These are phyloP conservation scores for Irpex rosettiformis DNA, from an alignment of 1,284 basidiomycete genomes.

Conservation along the genomic window DNA sequence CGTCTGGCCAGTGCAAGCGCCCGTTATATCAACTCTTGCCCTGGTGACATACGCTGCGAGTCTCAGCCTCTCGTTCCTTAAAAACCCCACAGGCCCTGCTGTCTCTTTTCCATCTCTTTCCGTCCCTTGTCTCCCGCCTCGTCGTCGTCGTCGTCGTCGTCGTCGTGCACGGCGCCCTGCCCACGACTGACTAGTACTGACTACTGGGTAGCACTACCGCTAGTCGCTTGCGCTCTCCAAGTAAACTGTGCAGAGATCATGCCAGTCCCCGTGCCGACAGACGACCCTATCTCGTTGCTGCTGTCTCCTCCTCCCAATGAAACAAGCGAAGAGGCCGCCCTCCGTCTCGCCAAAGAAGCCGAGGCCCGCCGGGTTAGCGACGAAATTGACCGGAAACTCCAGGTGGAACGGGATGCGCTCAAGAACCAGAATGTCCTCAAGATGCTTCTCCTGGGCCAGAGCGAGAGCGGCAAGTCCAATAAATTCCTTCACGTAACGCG, in stretches of 20 bases:
- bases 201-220: neutral
- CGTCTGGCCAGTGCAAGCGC: neutral
- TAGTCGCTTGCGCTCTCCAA: neutral
- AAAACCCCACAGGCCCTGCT: neutral
- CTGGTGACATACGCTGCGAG: neutral
- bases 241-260: neutral
- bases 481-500: neutral
- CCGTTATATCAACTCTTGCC: conserved; percentile 1
- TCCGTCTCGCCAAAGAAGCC: conserved; percentile 42
- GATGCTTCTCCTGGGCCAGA: conserved; percentile 58
- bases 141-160: neutral
- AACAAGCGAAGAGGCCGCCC: conserved; percentile 22
- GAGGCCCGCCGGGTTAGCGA: conserved; percentile 52
- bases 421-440: conserved; percentile 49
- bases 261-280: conserved; percentile 10
- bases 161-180: no score
- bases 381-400: conserved; percentile 54
- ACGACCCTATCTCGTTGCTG: conserved; percentile 26
- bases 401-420: conserved; percentile 38
- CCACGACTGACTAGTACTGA: no score
- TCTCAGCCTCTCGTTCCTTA: neutral
- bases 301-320: conserved; percentile 27
- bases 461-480: conserved; percentile 51
- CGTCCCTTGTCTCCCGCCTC: neutral
- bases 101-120: neutral